Base-by-base conservation (phyloP, 768 basidiomycete species). In the Strobilomyces confusus region DNA sequence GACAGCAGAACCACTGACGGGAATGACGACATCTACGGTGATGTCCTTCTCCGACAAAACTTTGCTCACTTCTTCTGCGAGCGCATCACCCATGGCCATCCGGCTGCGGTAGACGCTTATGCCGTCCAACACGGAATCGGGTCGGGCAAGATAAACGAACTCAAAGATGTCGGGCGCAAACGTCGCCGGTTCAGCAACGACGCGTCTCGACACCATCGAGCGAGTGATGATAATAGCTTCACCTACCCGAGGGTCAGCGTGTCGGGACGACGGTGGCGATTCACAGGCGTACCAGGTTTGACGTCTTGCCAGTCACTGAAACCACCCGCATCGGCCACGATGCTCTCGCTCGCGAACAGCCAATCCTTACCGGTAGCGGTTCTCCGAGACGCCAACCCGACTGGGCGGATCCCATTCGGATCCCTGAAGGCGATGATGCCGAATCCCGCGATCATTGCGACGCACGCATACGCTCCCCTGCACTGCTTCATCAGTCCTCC, bases 141-240 rank as follows among this genome's bases (percentile, higher is more conserved):
- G 97, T 51, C 97, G 86, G 8, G 97, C 94, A 68, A 99, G 93
- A 74, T 99, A 99, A 58, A 99, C 97, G 63, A 83, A 97, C 79
- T 99, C 97, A 67, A 98, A 99, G 63, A 99, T 97, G 72, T 98
- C 97, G 20, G 97, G 97, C 1, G 95, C 90, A 67, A 98, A 97
- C 2, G 80, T 82, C 8, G 83, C 80, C 8, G 83, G 75, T 17
- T 83, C 74, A 11, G 79, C 80, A 46, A 92, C 85, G 63, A 88
- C 82, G 20, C 92, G 83, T 44, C 91, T 80, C 8, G 84, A 81
- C 49, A 98, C 80, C 30, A 80, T 77, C 48, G 74, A 78, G 46
- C 92, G 87, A 8, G 97, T 99, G 66, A 97, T 91, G 67, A 99
- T 98, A 38, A 98, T 75, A 15, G 95, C 95, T 72, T 99, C 95